Percentiles rank a stretch among this genome's conserved stretches.
Conservation (phyloP, 108 stramenopile genomes). For the Skeletonema marinoi region DNA sequence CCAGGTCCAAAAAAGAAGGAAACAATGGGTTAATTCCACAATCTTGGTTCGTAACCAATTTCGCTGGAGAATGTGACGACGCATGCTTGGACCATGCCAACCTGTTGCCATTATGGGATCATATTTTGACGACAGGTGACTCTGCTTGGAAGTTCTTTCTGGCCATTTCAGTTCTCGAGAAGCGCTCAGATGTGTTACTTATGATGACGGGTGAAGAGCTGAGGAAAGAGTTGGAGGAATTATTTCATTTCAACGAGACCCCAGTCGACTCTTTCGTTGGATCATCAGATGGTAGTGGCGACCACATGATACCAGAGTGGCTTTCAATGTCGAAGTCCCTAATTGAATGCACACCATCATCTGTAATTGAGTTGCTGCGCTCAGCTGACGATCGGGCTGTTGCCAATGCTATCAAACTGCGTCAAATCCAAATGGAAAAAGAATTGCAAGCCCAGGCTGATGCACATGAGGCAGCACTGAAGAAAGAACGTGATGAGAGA, state of each 20-base stretch:
- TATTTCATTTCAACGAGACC: slow-evolving; percentile 52
- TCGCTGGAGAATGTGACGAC: slow-evolving; percentile 68
- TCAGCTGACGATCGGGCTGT: slow-evolving; percentile 74
- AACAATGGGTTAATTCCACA: slow-evolving; percentile 34
- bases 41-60: slow-evolving; percentile 71
- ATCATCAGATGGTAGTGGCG: slow-evolving; percentile 12
- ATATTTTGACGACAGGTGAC: slow-evolving; percentile 60
- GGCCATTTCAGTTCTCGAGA: slow-evolving; percentile 72
- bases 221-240: slow-evolving; percentile 48
- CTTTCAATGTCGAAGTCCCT: slow-evolving; percentile 50
- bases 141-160: slow-evolving; percentile 76
- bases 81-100: slow-evolving; percentile 49
- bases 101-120: slow-evolving; percentile 66
- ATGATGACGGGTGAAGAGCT: slow-evolving; percentile 76
- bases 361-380: slow-evolving; percentile 59
- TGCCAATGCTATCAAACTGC: slow-evolving; percentile 45
- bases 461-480: slow-evolving; percentile 66
- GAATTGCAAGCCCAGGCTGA: slow-evolving; percentile 57
- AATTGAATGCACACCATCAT: slow-evolving; percentile 65
- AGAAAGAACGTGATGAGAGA: slow-evolving; percentile 62
- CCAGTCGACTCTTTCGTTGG: slow-evolving; percentile 41
- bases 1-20: slow-evolving; percentile 10
- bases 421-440: slow-evolving; percentile 62
- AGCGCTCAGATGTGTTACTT: slow-evolving; percentile 64
- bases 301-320: slow-evolving; percentile 64